Base-by-base conservation (phyloP, 1,284 basidiomycete species). In the Heliocybe sulcata region DNA sequence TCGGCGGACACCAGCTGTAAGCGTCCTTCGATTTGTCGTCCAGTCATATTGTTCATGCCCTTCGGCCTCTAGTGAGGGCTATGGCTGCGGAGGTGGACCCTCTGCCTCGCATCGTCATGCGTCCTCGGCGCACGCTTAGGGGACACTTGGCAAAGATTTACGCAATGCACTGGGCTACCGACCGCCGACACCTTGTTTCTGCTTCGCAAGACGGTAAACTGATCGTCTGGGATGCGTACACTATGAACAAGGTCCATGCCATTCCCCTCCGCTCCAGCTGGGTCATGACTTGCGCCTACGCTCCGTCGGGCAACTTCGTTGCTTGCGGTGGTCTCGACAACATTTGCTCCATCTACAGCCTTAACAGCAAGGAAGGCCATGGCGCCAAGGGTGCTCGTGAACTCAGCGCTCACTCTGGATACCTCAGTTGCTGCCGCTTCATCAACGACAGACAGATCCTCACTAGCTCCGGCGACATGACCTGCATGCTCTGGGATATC, bases 251-350 rank as follows among this genome's bases (percentile, higher is more conserved):
- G 77, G 96, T 99, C 56, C 95, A 99, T 70, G 96, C 96, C 61
- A 98, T 99, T 70, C 96, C 96, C 48, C 79, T 99, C 38, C 87
- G 96, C 51, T 97, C 94, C 35, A 94, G 90, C 62, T 99, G 97
- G 97, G 96, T 99, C 74, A 99, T 99, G 96, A 98, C 97, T 50
- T 99, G 97, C 70, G 96, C 97, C 51, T 99, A 98, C 73, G 88
- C 96, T 14, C 96, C 97, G 4, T 94, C 92, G 22, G 96, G 96
- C 54, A 94, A 92, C 72, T 95, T 90, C 63, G 97, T 99, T 58
- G 97, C 97, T 31, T 99, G 96, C 64, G 96, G 97, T 73, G 96
- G 96, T 72, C 83, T 99, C 55, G 97, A 99, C 78, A 99, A 99
- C 72, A 97, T 98, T 53, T 99, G 96, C 72, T 95, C 94, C 55